These are phyloP conservation scores for Tuber borchii DNA, from an alignment of 495 filamentous ascomycete species.

Conservation along the genomic window DNA sequence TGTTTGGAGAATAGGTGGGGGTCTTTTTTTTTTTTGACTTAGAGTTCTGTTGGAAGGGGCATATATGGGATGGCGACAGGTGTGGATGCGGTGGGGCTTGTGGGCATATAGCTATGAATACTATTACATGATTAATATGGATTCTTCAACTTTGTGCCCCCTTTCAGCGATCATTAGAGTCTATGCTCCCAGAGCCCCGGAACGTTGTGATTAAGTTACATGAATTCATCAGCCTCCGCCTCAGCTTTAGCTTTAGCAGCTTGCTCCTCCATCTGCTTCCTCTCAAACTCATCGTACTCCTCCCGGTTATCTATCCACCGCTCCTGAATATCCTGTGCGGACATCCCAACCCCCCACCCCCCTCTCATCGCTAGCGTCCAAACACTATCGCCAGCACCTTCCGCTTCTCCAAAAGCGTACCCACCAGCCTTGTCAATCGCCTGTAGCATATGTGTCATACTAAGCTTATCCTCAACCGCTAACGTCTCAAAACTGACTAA, in stretches of 20 bases:
- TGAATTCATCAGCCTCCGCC: slow-evolving; percentile 42
- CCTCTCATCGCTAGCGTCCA: slow-evolving; percentile 87
- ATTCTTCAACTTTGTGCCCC: not conserved
- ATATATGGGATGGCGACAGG: not conserved
- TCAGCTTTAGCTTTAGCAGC: slow-evolving; percentile 39
- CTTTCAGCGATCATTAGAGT: not conserved
- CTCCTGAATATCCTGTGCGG: slow-evolving; percentile 84
- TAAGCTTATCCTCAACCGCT: slow-evolving; percentile 90
- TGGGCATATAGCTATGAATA: slow-evolving; percentile 18
- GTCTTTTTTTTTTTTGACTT: not conserved
- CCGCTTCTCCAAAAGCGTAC: slow-evolving; percentile 84
- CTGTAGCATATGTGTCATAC: slow-evolving; percentile 83
- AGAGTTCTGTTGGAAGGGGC: not conserved
- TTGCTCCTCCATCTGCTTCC: slow-evolving; percentile 58
- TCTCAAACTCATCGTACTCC: slow-evolving; percentile 75
- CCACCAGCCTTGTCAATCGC: slow-evolving; percentile 85
- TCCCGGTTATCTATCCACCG: slow-evolving; percentile 88
- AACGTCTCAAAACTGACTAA: slow-evolving; percentile 88
- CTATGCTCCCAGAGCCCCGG: not conserved
- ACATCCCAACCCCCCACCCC: slow-evolving; percentile 63
- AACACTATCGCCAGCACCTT: slow-evolving; percentile 85
- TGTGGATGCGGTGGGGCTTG: not conserved
- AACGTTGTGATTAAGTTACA: slow-evolving; percentile 5
- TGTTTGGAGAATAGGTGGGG: slow-evolving; percentile 74
- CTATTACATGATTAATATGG: slow-evolving; percentile 15